Evolutionary conservation across 495 filamentous ascomycete genomes (phyloP).

Genomic region (Bacidia rubella): DNA sequence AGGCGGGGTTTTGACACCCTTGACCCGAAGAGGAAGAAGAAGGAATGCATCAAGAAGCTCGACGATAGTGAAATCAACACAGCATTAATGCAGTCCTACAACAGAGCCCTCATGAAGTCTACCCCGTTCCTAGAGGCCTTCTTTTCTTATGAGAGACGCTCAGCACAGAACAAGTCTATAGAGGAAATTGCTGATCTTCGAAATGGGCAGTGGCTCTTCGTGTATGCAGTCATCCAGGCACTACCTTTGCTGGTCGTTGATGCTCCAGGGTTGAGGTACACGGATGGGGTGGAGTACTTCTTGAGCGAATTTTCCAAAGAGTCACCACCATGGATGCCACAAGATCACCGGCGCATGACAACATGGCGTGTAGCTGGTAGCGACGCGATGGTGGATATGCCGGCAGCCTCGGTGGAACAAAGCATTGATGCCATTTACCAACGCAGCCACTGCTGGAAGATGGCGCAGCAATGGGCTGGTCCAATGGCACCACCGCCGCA

Average conservation of each 20-base stretch:
- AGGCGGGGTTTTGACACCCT: constrained; percentile 46
- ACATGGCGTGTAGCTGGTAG: constrained; percentile 68
- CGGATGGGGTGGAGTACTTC: constrained; percentile 85
- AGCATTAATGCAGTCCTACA: constrained; percentile 62
- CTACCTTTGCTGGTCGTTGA: constrained; percentile 84
- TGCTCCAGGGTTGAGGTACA: constrained; percentile 62
- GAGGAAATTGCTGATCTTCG: constrained; percentile 66
- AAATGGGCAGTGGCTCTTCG: constrained; percentile 84
- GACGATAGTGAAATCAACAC: constrained; percentile 63
- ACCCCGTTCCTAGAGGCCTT: constrained; percentile 66
- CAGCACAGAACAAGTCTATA: constrained; percentile 53
- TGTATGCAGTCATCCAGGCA: constrained; percentile 82
- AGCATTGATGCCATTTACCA: constrained; percentile 83
- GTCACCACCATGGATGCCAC: constrained; percentile 72
- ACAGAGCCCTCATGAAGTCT: constrained; percentile 49
- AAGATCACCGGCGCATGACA: constrained; percentile 47
- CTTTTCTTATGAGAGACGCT: constrained; percentile 68
- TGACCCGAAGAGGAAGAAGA: constrained; percentile 54
- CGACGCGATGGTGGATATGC: constrained; percentile 58
- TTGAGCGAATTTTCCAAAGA: constrained; percentile 81
- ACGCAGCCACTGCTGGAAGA: constrained; percentile 82
- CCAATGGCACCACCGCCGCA: neutral
- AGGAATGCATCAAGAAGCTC: constrained; percentile 51
- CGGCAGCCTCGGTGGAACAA: constrained; percentile 72
- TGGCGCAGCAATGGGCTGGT: constrained; percentile 58